These are phyloP conservation scores for Cymbomonas tetramitiformis DNA, from an alignment of 139 green algal species.

Conservation along the genomic window DNA sequence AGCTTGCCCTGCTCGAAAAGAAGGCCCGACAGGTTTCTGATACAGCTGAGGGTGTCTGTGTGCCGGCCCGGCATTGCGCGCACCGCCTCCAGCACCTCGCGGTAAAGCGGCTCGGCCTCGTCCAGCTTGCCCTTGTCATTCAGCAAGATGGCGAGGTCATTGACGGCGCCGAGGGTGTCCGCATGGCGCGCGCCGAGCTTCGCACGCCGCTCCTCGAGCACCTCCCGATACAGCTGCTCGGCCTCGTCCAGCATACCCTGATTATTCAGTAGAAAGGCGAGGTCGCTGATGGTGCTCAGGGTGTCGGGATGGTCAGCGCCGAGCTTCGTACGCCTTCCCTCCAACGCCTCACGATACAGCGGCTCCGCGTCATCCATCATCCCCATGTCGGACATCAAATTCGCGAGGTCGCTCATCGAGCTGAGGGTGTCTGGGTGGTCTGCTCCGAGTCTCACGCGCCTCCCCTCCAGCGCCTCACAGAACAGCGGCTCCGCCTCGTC, in stretches of 20 bases:
- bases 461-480: neutral
- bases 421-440: neutral
- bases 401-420: slow-evolving; percentile 15
- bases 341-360: slow-evolving; percentile 5
- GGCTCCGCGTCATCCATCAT: neutral
- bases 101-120: slow-evolving; percentile 8
- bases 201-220: neutral
- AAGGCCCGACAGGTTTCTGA: no score
- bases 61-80: no score
- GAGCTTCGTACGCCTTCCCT: slow-evolving; percentile 1
- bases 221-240: slow-evolving; percentile 3
- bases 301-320: slow-evolving; percentile 17
- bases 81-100: neutral
- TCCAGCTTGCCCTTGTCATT: neutral
- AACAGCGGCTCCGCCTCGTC: slow-evolving; percentile 9
- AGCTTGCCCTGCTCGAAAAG: no score
- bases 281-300: slow-evolving; percentile 9
- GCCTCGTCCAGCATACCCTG: slow-evolving; percentile 3
- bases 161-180: neutral
- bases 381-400: neutral
- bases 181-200: slow-evolving; percentile 5
- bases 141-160: slow-evolving; percentile 7
- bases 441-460: neutral
- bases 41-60: no score
- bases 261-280: slow-evolving; percentile 7